Conservation (phyloP, 495 filamentous ascomycete species). For the Peziza echinospora region DNA sequence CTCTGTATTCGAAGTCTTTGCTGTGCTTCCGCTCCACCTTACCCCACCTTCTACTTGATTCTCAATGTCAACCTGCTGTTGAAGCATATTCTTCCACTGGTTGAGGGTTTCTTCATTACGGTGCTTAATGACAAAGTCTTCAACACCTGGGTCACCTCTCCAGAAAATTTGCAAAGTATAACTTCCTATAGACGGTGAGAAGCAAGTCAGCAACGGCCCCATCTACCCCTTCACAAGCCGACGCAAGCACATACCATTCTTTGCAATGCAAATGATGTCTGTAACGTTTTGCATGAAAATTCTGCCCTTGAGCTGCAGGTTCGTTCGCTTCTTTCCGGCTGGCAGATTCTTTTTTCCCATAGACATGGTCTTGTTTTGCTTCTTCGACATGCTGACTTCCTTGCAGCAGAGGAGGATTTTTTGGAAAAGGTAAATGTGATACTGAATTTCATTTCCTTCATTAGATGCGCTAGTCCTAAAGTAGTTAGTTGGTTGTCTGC, state of each 20-base stretch:
- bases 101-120: constrained; percentile 75
- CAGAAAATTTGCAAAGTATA: constrained; percentile 96
- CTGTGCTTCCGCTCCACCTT: constrained; percentile 7
- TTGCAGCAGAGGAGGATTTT: constrained; percentile 94
- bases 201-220: not conserved
- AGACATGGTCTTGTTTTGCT: constrained; percentile 40
- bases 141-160: constrained; percentile 90
- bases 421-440: constrained; percentile 94
- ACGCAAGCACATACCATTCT: constrained; percentile 59
- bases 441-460: constrained; percentile 29
- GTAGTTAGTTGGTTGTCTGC: constrained; percentile 2
- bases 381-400: constrained; percentile 72
- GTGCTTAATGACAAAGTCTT: constrained; percentile 90
- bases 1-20: constrained; percentile 39
- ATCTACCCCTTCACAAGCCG: too few relatives aligned
- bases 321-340: constrained; percentile 52
- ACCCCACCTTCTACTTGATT: constrained; percentile 23
- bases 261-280: constrained; percentile 61
- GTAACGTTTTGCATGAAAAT: constrained; percentile 99
- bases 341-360: constrained; percentile 46
- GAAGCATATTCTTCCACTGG: constrained; percentile 54
- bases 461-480: not conserved
- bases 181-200: constrained; percentile 29
- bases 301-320: constrained; percentile 79
- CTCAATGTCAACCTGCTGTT: constrained; percentile 27